These are phyloP conservation scores for Ajuga reptans DNA, from an alignment of 305 asterid genomes.

Conservation along the genomic window DNA sequence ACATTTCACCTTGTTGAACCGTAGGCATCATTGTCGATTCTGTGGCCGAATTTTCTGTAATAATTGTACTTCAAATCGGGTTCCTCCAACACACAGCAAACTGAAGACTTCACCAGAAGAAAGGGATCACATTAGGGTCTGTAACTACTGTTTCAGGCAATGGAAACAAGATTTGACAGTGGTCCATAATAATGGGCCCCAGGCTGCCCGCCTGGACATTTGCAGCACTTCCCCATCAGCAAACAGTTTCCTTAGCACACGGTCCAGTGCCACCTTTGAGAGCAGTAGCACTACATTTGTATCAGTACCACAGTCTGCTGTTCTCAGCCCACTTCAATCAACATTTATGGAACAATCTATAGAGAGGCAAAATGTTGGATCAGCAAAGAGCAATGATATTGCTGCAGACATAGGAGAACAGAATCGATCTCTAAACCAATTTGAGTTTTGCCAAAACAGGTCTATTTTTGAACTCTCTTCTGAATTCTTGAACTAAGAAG, in stretches of 20 bases:
- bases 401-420: conserved; percentile 30
- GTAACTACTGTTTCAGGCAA: conserved; percentile 75
- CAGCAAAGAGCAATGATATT: conserved; percentile 31
- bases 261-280: conserved; percentile 70
- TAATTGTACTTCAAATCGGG: conserved; percentile 78
- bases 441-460: conserved; percentile 50
- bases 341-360: conserved; percentile 41
- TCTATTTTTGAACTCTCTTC: conserved; percentile 26
- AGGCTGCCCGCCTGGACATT: conserved; percentile 41
- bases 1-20: conserved; percentile 69
- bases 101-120: conserved; percentile 39
- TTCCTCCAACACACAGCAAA: conserved; percentile 45
- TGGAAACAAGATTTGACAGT: conserved; percentile 47
- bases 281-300: conserved; percentile 53
- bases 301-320: conserved; percentile 55
- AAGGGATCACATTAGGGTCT: conserved; percentile 70
- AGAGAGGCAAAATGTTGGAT: conserved; percentile 41
- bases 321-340: conserved; percentile 50
- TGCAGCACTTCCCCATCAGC: conserved; percentile 54
- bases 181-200: conserved; percentile 41
- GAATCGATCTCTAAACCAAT: conserved; percentile 32
- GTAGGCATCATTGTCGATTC: conserved; percentile 93
- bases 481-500: conserved; percentile 22
- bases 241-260: conserved; percentile 68
- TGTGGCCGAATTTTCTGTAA: conserved; percentile 87